Percentiles rank a stretch among this genome's conserved stretches.
Evolutionary conservation across 2,329 filamentous ascomycete genomes (phyloP).

Genomic region (Beauveria asiatica): DNA sequence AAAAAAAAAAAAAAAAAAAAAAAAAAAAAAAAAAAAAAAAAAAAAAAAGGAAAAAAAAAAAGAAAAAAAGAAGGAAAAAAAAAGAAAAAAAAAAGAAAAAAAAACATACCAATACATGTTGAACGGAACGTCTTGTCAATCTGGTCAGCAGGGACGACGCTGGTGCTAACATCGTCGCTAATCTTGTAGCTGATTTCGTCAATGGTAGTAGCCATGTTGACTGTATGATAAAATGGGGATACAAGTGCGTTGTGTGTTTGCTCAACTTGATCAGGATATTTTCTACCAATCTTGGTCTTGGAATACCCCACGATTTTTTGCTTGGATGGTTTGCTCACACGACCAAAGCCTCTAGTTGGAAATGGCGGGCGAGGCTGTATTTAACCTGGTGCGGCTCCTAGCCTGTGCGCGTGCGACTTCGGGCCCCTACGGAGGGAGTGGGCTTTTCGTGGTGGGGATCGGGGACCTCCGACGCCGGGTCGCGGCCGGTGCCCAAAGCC

Average conservation of each 20-base stretch:
- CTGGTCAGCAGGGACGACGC: slow-evolving; percentile 39
- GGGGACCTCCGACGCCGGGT: slow-evolving; percentile 25
- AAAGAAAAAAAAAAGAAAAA: not conserved
- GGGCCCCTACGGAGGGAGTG: not conserved
- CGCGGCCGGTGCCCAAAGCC: slow-evolving; percentile 5
- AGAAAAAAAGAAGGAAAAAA: too few species aligned
- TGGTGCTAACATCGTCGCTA: slow-evolving; percentile 40
- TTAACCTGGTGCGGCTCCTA: not conserved
- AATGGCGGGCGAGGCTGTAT: slow-evolving; percentile 4
- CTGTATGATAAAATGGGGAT: not conserved
- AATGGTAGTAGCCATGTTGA: slow-evolving; percentile 27
- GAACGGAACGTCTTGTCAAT: slow-evolving; percentile 56
- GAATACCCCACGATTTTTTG: not conserved
- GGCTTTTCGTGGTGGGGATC: slow-evolving; percentile 15
- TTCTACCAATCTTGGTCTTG: not conserved
- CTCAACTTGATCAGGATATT: not conserved
- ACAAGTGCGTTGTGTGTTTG: not conserved
- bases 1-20: too few species aligned
- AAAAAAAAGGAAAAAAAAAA: too few species aligned
- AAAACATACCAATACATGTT: slow-evolving; percentile 48
- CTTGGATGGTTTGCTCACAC: not conserved
- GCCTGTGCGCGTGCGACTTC: slow-evolving; percentile 9
- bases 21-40: too few species aligned
- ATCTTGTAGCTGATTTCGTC: slow-evolving; percentile 47
- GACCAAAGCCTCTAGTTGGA: not conserved